phyloP scores from a whole-genome alignment of 73 alveolate genomes.

The Loxodes magnus region DNA sequence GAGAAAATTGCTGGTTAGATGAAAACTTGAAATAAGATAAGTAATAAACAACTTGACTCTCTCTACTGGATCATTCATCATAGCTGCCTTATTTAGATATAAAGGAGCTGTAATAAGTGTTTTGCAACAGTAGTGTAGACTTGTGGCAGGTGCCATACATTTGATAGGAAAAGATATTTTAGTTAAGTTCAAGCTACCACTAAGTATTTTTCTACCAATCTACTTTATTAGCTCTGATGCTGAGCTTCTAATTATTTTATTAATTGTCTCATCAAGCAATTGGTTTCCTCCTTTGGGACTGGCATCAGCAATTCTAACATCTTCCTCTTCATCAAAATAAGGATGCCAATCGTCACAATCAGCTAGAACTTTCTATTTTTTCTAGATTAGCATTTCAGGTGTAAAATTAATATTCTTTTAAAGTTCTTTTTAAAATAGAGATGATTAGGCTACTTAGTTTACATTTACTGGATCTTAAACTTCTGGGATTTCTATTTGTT shows the following conservation, averaged over 20 bases:
- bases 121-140: constrained; percentile 7
- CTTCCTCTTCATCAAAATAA: constrained; percentile 30
- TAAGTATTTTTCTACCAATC: constrained; percentile 46
- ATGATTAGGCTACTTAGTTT: too few relatives aligned
- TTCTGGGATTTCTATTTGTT: too few relatives aligned
- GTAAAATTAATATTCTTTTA: too few relatives aligned
- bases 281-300: constrained; percentile 46
- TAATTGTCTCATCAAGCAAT: constrained; percentile 26
- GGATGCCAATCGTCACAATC: too few relatives aligned
- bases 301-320: constrained; percentile 48
- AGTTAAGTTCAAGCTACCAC: constrained; percentile 58
- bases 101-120: constrained; percentile 22
- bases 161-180: constrained; percentile 52
- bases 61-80: constrained; percentile 39
- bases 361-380: too few relatives aligned
- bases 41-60: constrained; percentile 48
- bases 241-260: constrained; percentile 35
- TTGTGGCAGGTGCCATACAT: constrained; percentile 33
- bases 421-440: too few relatives aligned
- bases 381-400: too few relatives aligned
- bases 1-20: constrained; percentile 5
- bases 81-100: constrained; percentile 42
- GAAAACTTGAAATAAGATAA: not conserved
- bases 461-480: too few relatives aligned
- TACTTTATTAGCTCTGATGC: constrained; percentile 46